Base-by-base conservation (phyloP, 2,329 filamentous ascomycete species). In the Colletotrichum magnum region DNA sequence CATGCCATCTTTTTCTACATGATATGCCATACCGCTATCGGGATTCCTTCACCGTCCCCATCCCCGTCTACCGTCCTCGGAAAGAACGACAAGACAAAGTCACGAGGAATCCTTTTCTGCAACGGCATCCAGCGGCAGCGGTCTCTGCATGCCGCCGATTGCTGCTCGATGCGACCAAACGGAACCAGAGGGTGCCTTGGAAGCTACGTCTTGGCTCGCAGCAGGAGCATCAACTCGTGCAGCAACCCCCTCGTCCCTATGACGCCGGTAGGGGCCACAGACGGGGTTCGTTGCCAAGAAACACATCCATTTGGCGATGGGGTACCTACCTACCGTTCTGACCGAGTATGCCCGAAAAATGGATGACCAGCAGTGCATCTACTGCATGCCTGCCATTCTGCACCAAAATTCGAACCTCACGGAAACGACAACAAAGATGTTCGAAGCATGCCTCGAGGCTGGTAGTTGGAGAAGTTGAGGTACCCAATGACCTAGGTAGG, bases 181-280 rank as follows among this genome's bases (percentile, higher is more conserved):
- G 24, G 21, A 36, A 36, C 18, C 24, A 43, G 24, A 15, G 28
- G 57, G 63, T 54, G 61, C 66, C 54, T 65, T 69, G 66, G 48
- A 65, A 47, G 32, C 53, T 21, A 60, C 41, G 50, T 60, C 66
- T 66, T 66, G 62, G 62, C 66, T 66, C 50, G 50, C 62, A 66
- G 54, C 41, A 54, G 65, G 18, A 68, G 66, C 64, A 54, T 43
- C 54, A 43, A 50, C 15, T 51, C 36, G 56, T 66, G 66, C 66
- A 51, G 62, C 56, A 61, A 39, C 56, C 62, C 21, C 62, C 62
- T 66, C 66, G 66, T 47, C 56, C 57, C 66, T 45, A 69, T 66
- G 62, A 66, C 62, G 66, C 66, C 62, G 62, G 62, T 41, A 57
- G 56, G 62, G 60, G 51, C 56, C 66, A 61, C 56, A 51, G 9